Conservation (phyloP, 164 flowering plant species). For the Macadamia tetraphylla region DNA sequence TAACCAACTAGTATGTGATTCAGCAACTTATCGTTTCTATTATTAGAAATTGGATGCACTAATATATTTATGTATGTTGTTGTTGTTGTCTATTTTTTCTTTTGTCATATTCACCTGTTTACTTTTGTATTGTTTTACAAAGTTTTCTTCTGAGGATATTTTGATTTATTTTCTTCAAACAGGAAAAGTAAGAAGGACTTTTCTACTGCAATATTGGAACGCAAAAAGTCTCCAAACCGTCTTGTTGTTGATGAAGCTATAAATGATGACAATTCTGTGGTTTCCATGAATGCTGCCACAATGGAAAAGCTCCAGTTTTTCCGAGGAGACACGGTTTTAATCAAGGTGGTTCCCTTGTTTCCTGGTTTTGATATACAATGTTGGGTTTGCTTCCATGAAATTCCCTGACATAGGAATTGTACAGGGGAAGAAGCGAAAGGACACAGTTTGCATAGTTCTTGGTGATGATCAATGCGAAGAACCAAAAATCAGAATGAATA, state of each 20-base stretch:
- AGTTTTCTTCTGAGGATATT: not conserved
- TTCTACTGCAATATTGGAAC: conserved; percentile 33
- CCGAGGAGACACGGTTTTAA: conserved; percentile 29
- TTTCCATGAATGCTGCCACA: conserved; percentile 24
- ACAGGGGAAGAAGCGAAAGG: conserved; percentile 49
- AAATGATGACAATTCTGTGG: conserved; percentile 38
- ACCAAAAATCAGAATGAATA: conserved; percentile 48
- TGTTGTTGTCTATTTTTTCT: not conserved
- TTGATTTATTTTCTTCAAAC: not conserved
- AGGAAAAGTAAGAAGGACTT: conserved; percentile 26
- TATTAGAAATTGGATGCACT: not conserved
- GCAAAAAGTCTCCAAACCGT: conserved; percentile 36
- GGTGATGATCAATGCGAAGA: conserved; percentile 46
- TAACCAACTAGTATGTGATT: no score
- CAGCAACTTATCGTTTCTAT: no score
- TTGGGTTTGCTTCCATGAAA: not conserved
- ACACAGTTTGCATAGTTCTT: conserved; percentile 44
- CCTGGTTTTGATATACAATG: not conserved
- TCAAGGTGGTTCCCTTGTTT: conserved; percentile 22
- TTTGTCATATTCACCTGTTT: not conserved
- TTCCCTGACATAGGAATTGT: not conserved
- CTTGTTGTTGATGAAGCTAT: conserved; percentile 33
- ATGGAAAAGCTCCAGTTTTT: conserved; percentile 36
- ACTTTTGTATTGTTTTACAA: not conserved
- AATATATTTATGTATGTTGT: not conserved